Conservation (phyloP, 1,284 basidiomycete species). For the Malassezia brasiliensis region DNA sequence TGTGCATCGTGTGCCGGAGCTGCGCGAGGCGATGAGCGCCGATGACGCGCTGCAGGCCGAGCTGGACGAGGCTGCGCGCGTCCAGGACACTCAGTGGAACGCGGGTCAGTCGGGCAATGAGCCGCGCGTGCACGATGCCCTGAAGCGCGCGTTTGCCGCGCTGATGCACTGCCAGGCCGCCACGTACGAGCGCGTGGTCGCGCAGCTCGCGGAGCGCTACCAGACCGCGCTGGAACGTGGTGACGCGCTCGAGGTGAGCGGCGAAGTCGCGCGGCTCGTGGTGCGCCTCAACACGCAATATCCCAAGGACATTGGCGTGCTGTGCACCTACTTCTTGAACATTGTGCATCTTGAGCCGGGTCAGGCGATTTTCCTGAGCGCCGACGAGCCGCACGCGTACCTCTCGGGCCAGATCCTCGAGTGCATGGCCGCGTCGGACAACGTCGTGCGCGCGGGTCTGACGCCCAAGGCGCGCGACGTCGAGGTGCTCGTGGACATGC, state of each 20-base stretch:
- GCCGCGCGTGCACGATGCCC: neutral
- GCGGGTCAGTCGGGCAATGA: neutral
- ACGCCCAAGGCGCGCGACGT: constrained; percentile 94
- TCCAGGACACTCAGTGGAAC: neutral
- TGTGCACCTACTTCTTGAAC: constrained; percentile 87
- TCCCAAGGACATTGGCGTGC: constrained; percentile 82
- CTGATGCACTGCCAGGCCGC: constrained; percentile 23
- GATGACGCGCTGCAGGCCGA: constrained; percentile 7
- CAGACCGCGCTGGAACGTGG: neutral
- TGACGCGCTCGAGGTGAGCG: constrained; percentile 19
- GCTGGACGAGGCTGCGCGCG: neutral
- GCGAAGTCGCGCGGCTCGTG: constrained; percentile 56
- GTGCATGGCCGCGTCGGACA: constrained; percentile 57
- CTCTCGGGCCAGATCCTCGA: constrained; percentile 54
- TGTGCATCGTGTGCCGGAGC: constrained; percentile 66
- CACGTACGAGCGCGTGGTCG: constrained; percentile 15
- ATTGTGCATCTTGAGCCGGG: constrained; percentile 69
- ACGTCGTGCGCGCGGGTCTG: constrained; percentile 94
- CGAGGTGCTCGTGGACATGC: constrained; percentile 71
- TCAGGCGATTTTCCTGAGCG: constrained; percentile 85
- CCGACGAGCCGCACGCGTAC: constrained; percentile 95
- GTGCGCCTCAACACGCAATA: constrained; percentile 69
- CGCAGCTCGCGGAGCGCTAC: constrained; percentile 13
- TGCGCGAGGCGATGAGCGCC: constrained; percentile 51
- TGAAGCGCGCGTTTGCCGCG: constrained; percentile 26